These are phyloP conservation scores for Candida alai DNA, from an alignment of 805 yeast species.

Conservation along the genomic window DNA sequence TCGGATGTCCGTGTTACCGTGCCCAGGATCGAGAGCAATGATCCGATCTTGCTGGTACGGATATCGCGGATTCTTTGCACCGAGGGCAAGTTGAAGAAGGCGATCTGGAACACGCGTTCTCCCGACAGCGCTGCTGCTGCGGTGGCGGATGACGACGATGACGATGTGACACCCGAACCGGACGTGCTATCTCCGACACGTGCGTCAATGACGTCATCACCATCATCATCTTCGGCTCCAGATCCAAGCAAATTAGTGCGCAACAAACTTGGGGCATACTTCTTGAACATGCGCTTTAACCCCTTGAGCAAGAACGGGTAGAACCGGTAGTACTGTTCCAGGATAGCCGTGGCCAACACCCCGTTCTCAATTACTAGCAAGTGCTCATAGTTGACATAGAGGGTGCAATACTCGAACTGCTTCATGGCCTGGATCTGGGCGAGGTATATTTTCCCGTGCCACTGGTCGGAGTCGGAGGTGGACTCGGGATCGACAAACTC, in stretches of 20 bases:
- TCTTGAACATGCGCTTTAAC: constrained; percentile 65
- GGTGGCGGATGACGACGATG: too few species aligned
- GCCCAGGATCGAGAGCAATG: constrained; percentile 80
- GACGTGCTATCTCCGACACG: constrained; percentile 11
- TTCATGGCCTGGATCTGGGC: constrained; percentile 82
- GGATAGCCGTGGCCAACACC: constrained; percentile 81
- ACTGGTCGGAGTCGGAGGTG: constrained; percentile 30
- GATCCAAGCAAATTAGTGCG: constrained; percentile 42
- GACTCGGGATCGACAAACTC: constrained; percentile 46
- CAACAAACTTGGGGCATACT: constrained; percentile 66
- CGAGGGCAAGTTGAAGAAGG: constrained; percentile 82
- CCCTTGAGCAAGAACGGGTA: constrained; percentile 79
- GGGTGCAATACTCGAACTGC: constrained; percentile 66
- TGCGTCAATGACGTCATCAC: not conserved
- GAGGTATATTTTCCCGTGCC: constrained; percentile 60
- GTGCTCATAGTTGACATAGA: constrained; percentile 84
- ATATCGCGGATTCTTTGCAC: constrained; percentile 84
- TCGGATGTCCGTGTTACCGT: constrained; percentile 96
- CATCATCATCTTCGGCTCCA: constrained; percentile 27
- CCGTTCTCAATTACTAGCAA: constrained; percentile 74
- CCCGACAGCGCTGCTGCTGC: constrained; percentile 44
- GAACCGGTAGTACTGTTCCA: constrained; percentile 90
- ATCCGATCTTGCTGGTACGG: constrained; percentile 84
- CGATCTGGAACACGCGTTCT: constrained; percentile 82
- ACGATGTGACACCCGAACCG: too few species aligned